These are phyloP conservation scores for Cucurbita pepo DNA, from an alignment of 306 rosid species.

Conservation along the genomic window DNA sequence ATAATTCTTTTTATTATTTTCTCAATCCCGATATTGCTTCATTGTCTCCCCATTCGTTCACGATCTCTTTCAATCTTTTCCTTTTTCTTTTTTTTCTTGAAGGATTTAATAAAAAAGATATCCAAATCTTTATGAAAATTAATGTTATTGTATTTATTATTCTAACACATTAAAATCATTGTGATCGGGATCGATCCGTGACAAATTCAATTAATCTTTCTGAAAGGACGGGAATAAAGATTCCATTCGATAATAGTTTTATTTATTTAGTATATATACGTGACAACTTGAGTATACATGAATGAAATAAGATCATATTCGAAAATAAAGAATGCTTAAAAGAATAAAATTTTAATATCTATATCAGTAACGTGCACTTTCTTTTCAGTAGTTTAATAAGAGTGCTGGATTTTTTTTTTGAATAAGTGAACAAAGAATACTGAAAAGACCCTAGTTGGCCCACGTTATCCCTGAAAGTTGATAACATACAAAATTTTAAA, in stretches of 20 bases:
- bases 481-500: too few relatives aligned
- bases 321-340: too few relatives aligned
- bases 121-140: not conserved
- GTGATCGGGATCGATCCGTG: not conserved
- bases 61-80: not conserved
- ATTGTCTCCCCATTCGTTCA: not conserved
- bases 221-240: not conserved
- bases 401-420: too few relatives aligned
- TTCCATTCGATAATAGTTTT: not conserved
- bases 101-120: not conserved
- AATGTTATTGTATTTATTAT: not conserved
- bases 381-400: too few relatives aligned
- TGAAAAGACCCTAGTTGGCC: too few relatives aligned
- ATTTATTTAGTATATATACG: not conserved
- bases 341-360: too few relatives aligned
- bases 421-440: too few relatives aligned
- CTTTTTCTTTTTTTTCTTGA: not conserved
- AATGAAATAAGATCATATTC: too few relatives aligned
- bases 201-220: not conserved
- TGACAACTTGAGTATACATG: too few relatives aligned
- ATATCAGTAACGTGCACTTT: too few relatives aligned
- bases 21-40: not conserved
- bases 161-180: not conserved
- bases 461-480: too few relatives aligned
- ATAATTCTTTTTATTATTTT: not conserved